Percentiles rank a stretch among this genome's conserved stretches.
Evolutionary conservation across 1,284 basidiomycete species (phyloP).

Genomic region (Sporisorium graminicola): DNA sequence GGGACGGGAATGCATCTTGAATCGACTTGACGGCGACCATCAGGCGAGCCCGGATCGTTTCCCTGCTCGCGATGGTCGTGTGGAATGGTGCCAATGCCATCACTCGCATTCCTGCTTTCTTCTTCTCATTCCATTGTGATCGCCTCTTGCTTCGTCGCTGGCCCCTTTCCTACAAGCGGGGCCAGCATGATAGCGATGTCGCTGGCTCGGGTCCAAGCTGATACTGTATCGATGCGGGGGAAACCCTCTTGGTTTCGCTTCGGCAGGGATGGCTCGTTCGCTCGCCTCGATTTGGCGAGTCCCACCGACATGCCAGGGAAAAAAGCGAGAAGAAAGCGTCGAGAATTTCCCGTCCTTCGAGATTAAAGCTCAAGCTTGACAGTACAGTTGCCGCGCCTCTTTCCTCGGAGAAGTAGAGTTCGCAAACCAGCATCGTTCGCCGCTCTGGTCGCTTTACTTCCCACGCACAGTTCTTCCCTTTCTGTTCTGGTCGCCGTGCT

Average conservation of each 20-base stretch:
- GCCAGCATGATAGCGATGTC: background rate
- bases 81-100: conserved; percentile 2
- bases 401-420: background rate
- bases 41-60: background rate
- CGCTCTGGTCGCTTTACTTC: conserved; percentile 1
- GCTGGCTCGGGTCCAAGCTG: background rate
- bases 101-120: background rate
- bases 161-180: background rate
- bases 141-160: background rate
- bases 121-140: background rate
- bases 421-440: background rate
- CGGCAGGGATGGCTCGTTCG: too few relatives aligned
- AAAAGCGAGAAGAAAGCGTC: background rate
- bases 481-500: conserved; percentile 7
- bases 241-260: background rate
- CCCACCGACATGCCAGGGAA: background rate
- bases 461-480: background rate
- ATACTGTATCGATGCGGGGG: conserved; percentile 12
- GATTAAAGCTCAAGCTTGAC: background rate
- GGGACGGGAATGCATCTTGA: background rate
- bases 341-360: background rate
- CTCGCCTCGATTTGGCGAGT: conserved; percentile 16
- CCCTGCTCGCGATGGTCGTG: background rate
- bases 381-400: conserved; percentile 2
- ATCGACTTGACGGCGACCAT: background rate